These are phyloP conservation scores for Microcos paniculata DNA, from an alignment of 345 rosid genomes.

Conservation along the genomic window DNA sequence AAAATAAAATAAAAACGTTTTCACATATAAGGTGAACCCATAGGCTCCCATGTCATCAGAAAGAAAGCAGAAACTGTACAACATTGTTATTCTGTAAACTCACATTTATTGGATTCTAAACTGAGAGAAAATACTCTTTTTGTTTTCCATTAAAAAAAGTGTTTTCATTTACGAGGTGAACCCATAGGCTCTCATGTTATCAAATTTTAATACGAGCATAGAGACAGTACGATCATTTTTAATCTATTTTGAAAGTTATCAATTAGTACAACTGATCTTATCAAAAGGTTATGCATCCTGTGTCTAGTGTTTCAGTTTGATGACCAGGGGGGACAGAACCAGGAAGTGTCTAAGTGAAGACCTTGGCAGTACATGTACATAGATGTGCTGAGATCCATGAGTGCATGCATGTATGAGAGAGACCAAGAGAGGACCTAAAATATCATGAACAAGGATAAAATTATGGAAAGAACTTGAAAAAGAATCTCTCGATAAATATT, in stretches of 20 bases:
- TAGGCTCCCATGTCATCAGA: neutral
- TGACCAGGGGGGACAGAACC: neutral
- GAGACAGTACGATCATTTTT: too few relatives aligned
- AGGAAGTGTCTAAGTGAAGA: neutral
- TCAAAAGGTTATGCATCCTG: neutral
- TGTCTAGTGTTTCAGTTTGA: neutral
- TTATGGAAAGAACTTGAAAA: neutral
- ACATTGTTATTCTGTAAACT: neutral
- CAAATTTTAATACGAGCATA: too few relatives aligned
- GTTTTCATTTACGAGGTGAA: neutral
- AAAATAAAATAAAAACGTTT: neutral
- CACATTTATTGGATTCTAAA: neutral
- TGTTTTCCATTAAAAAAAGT: too few relatives aligned
- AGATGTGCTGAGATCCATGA: neutral
- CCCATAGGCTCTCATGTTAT: neutral
- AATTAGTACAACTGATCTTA: neutral
- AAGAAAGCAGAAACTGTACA: neutral
- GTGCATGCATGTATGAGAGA: neutral
- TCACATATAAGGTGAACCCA: neutral
- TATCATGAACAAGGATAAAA: neutral
- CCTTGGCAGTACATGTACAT: neutral
- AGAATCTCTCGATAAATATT: neutral
- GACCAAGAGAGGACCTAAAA: neutral
- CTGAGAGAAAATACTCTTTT: too few relatives aligned
- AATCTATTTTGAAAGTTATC: neutral